Evolutionary conservation across 345 rosid genomes (phyloP), one percentile per base, ranked within the genome.

Genomic region (Arabidopsis suecica): DNA sequence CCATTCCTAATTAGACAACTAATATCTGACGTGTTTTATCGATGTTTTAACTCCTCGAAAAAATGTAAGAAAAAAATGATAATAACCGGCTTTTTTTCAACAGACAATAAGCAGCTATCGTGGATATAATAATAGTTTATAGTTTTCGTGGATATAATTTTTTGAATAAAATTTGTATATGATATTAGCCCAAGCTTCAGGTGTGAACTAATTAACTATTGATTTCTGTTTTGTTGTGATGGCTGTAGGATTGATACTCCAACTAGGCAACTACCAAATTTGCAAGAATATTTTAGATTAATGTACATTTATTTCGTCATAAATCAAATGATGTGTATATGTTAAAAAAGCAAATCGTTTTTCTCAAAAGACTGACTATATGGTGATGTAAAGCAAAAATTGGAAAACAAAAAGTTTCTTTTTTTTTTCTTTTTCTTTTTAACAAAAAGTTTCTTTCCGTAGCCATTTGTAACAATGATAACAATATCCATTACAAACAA

Each of bases 191-290:
- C 18, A 28, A 54, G 65, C 48, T 64, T 44, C 36, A 42, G 64
- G 57, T 65, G 63, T 53, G 71, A 63, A 63, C 63, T 37, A 61
- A 42, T 38, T 62, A 62, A 62, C 61, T 16, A 61, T 8, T 41
- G 60, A 13, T 16, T 47, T 63, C 55, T 23, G 45, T 20, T 20
- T 45, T 33, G 37, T 16, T 16, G 18, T 16, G 18, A 16, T 64
- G 70, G 64, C 63, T 63, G 55, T 60, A 47, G 8, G 58, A 34
- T 71, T 22, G 74, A 45, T 45, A 47, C 49, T 59, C 42, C 67
- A 71, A 33, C 75, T 34, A 60, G 48, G 32, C 67, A 71, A 33
- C 75, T 34, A 60, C 58, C 67, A 22, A 71, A 5, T 71, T 59
- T 71, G 12, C 18, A 48, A 48, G n/a, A 28, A 61, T 50, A 12